phyloP scores from a whole-genome alignment of 2,329 filamentous ascomycete species.

The Acrodontium crateriforme region DNA sequence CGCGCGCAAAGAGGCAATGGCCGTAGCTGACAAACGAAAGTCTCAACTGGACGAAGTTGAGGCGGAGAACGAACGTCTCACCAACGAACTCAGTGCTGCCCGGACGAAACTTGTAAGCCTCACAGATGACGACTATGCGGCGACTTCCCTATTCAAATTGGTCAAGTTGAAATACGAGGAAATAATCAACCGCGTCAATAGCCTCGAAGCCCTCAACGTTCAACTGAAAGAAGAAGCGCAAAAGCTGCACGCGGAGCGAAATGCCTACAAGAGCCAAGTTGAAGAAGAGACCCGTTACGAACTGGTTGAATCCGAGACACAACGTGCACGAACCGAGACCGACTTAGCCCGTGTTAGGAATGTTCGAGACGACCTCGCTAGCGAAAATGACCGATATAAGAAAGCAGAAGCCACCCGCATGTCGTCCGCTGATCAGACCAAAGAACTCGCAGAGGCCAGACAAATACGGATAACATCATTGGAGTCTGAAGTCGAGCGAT shows the following conservation, averaged over 20 bases:
- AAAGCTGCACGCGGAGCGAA: constrained; percentile 72
- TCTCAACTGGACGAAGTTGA: constrained; percentile 73
- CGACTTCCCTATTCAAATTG: constrained; percentile 86
- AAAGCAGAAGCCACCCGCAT: constrained; percentile 64
- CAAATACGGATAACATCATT: constrained; percentile 68
- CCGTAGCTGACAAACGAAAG: constrained; percentile 68
- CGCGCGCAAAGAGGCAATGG: constrained; percentile 63
- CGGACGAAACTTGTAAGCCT: constrained; percentile 54
- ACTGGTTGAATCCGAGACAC: constrained; percentile 65
- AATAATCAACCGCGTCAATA: constrained; percentile 80
- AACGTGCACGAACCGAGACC: constrained; percentile 65
- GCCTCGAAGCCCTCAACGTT: constrained; percentile 76
- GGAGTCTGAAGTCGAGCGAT: constrained; percentile 66
- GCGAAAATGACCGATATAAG: constrained; percentile 69
- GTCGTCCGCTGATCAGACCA: constrained; percentile 55
- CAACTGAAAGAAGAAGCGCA: constrained; percentile 74
- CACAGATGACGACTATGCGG: constrained; percentile 84
- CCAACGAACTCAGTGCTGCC: constrained; percentile 66
- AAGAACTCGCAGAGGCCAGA: constrained; percentile 65
- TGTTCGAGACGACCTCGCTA: constrained; percentile 69
- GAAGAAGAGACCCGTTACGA: constrained; percentile 65
- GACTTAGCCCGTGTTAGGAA: constrained; percentile 78
- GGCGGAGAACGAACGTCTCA: constrained; percentile 58
- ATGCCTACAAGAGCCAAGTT: constrained; percentile 64
- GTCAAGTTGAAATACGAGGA: constrained; percentile 86